Conservation (phyloP, 371 early-diverging fungal genomes). For the Choanephora cucurbitarum region DNA sequence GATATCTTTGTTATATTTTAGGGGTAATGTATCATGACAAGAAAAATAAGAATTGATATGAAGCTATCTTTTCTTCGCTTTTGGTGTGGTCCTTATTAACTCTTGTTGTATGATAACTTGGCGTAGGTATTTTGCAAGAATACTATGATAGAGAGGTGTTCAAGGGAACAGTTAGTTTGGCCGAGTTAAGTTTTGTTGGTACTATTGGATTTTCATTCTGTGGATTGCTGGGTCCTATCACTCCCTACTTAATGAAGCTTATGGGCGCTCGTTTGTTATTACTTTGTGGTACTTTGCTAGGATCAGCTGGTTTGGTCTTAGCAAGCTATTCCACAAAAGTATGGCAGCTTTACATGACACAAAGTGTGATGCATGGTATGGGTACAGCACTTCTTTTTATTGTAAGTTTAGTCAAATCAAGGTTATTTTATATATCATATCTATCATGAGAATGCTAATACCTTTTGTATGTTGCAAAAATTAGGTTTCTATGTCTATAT, state of each 20-base stretch:
- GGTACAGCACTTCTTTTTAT: slow-evolving; percentile 47
- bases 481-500: slow-evolving; percentile 50
- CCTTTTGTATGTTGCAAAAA: too few species aligned
- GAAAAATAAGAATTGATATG: too few species aligned
- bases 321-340: slow-evolving; percentile 32
- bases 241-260: slow-evolving; percentile 27
- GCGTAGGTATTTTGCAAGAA: slow-evolving; percentile 41
- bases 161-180: slow-evolving; percentile 22
- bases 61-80: too few species aligned
- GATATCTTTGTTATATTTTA: too few species aligned
- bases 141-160: slow-evolving; percentile 34
- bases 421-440: background rate
- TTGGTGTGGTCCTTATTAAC: too few species aligned
- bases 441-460: too few species aligned
- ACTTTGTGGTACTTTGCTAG: slow-evolving; percentile 22
- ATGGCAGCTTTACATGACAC: slow-evolving; percentile 41
- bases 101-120: too few species aligned
- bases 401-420: slow-evolving; percentile 8
- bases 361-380: slow-evolving; percentile 36
- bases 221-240: slow-evolving; percentile 33
- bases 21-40: too few species aligned
- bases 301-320: slow-evolving; percentile 30
- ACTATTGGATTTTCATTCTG: slow-evolving; percentile 35
- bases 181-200: slow-evolving; percentile 33
- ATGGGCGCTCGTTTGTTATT: slow-evolving; percentile 30